Conservation (phyloP, 306 rosid genomes). For the Castanospermum australe region DNA sequence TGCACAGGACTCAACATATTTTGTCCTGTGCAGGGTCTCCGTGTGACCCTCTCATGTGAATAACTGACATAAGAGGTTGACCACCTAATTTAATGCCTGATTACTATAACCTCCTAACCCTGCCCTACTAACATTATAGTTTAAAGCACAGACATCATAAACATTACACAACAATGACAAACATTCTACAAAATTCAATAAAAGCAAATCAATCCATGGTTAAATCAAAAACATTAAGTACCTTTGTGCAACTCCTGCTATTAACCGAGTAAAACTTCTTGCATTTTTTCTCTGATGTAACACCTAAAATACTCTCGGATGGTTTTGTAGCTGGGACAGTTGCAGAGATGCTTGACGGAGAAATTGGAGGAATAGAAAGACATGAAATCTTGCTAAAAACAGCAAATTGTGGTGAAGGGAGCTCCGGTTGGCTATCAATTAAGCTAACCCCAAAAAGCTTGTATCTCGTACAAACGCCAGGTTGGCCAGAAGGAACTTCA, state of each 20-base stretch:
- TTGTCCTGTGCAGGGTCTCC: not conserved
- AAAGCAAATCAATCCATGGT: conserved; percentile 4
- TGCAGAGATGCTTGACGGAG: conserved; percentile 41
- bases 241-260: conserved; percentile 69
- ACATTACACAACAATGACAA: not conserved
- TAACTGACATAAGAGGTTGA: not conserved
- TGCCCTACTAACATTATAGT: not conserved
- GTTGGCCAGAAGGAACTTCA: conserved; percentile 36
- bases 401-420: conserved; percentile 71
- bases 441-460: conserved; percentile 61
- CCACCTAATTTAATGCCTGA: not conserved
- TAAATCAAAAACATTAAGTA: conserved; percentile 20
- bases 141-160: not conserved
- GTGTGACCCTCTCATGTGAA: not conserved
- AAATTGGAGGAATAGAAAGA: conserved; percentile 50
- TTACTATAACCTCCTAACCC: not conserved
- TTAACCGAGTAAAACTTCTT: conserved; percentile 41
- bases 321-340: conserved; percentile 31
- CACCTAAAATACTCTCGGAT: conserved; percentile 27
- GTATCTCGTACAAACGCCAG: conserved; percentile 18
- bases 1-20: not conserved
- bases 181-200: not conserved
- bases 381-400: conserved; percentile 32
- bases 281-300: conserved; percentile 39
- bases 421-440: conserved; percentile 46